phyloP scores from a whole-genome alignment of 1,139 yeast genomes.

The Saccharomyces hybrid region DNA sequence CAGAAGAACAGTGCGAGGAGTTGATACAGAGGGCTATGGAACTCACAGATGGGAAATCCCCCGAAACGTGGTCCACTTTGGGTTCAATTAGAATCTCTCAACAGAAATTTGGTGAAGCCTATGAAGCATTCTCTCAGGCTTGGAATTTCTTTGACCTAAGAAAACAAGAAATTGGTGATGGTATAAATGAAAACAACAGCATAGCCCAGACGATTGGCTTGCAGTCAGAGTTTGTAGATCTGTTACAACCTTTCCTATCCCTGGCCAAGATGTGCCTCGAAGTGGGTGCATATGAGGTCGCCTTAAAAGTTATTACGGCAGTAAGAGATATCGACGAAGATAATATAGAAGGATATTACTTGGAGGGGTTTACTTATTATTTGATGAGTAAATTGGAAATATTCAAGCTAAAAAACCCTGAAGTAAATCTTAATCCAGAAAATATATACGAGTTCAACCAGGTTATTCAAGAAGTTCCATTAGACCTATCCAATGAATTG shows the following conservation, averaged over 20 bases:
- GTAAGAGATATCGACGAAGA: slow-evolving; percentile 76
- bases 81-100: slow-evolving; percentile 91
- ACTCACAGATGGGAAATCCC: slow-evolving; percentile 47
- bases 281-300: slow-evolving; percentile 59
- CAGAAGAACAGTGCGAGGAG: slow-evolving; percentile 72
- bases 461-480: slow-evolving; percentile 44
- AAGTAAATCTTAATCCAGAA: slow-evolving; percentile 20
- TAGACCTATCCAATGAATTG: slow-evolving; percentile 31
- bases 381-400: slow-evolving; percentile 44
- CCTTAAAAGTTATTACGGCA: slow-evolving; percentile 50
- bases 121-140: slow-evolving; percentile 55
- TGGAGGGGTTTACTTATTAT: slow-evolving; percentile 71
- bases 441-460: slow-evolving; percentile 33
- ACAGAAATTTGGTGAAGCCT: slow-evolving; percentile 66
- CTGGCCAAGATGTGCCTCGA: slow-evolving; percentile 71
- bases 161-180: slow-evolving; percentile 41
- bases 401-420: slow-evolving; percentile 21
- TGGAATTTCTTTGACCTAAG: slow-evolving; percentile 60
- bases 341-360: slow-evolving; percentile 67
- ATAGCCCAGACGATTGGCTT: slow-evolving; percentile 30
- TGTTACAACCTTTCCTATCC: slow-evolving; percentile 61
- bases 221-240: slow-evolving; percentile 47
- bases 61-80: slow-evolving; percentile 75
- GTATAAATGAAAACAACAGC: slow-evolving; percentile 35
- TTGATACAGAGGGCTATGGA: slow-evolving; percentile 59